phyloP scores from a whole-genome alignment of 306 rosid genomes.

The Canavalia ensiformis region DNA sequence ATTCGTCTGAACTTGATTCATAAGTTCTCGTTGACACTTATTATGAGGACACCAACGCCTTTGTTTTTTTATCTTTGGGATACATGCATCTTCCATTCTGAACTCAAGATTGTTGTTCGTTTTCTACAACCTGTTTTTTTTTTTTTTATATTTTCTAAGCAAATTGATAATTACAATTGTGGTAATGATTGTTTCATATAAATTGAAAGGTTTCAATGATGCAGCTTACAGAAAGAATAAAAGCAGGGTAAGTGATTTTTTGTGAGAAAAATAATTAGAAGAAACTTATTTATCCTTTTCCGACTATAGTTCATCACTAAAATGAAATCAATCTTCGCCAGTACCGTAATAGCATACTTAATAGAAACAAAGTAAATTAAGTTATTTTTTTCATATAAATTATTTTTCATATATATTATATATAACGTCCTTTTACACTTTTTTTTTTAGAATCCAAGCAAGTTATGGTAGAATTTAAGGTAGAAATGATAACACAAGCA shows the following conservation, averaged over 20 bases:
- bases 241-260: not conserved
- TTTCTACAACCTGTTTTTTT: not conserved
- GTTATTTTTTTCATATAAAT: too few species aligned
- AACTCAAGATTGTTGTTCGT: not conserved
- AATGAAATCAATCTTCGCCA: not conserved
- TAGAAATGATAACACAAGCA: too few species aligned
- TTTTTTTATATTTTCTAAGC: not conserved
- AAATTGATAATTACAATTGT: not conserved
- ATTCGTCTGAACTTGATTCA: not conserved
- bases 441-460: too few species aligned
- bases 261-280: not conserved
- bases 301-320: not conserved
- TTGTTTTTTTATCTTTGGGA: not conserved
- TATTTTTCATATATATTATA: too few species aligned
- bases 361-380: too few species aligned
- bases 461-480: too few species aligned
- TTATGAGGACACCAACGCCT: not conserved
- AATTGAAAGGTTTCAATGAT: slow-evolving; percentile 3
- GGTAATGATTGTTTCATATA: not conserved
- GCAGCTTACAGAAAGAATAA: not conserved
- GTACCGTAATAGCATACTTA: too few species aligned
- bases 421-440: too few species aligned
- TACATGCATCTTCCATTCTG: not conserved
- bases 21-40: slow-evolving; percentile 31
- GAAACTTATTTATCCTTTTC: not conserved